Conservation (phyloP, 2,329 filamentous ascomycete genomes). For the Blastomyces gilchristii region DNA sequence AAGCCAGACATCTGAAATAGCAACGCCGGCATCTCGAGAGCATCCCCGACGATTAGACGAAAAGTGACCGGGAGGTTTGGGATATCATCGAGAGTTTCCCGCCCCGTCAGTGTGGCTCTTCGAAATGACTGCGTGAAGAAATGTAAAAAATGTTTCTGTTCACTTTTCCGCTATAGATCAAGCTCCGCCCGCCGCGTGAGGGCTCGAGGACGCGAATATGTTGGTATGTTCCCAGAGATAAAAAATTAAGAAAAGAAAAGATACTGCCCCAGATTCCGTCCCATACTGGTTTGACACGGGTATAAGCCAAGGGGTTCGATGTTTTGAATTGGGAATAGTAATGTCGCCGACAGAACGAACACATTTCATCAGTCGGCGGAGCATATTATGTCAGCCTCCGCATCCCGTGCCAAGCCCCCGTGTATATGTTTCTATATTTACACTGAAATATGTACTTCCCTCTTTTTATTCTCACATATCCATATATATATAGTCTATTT, state of each 20-base stretch:
- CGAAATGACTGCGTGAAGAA: neutral
- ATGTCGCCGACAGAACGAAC: neutral
- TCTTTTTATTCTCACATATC: neutral
- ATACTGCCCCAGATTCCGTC: neutral
- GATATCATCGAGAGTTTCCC: slow-evolving; percentile 5
- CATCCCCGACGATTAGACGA: slow-evolving; percentile 28
- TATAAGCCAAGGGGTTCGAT: neutral
- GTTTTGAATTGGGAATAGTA: neutral
- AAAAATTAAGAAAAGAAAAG: neutral
- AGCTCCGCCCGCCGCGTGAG: neutral
- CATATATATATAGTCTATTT: neutral
- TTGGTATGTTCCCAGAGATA: neutral
- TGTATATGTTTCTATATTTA: neutral
- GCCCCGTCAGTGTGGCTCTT: neutral
- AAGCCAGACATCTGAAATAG: slow-evolving; percentile 27
- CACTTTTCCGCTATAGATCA: neutral
- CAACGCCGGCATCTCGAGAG: slow-evolving; percentile 30
- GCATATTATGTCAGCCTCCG: neutral
- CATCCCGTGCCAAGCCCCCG: neutral
- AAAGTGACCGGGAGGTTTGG: slow-evolving; percentile 11
- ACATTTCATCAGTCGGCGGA: neutral
- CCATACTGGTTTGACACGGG: neutral
- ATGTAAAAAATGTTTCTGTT: neutral
- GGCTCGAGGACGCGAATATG: neutral
- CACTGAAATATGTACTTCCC: neutral